Conservation (phyloP, 768 basidiomycete species). For the Kondoa malvinella region DNA sequence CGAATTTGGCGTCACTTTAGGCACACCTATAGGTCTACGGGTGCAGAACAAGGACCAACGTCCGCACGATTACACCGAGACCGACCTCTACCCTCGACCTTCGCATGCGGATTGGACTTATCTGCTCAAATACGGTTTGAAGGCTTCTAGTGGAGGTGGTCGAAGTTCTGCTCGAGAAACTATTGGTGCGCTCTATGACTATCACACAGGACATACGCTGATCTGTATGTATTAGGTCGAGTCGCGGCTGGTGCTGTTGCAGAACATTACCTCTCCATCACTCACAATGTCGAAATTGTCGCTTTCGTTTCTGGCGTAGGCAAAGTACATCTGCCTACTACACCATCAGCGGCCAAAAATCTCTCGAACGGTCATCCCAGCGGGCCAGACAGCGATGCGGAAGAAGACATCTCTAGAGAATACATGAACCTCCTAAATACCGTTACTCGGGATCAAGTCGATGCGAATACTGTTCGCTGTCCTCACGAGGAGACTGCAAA, state of each 20-base stretch:
- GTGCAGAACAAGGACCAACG: slow-evolving; percentile 97
- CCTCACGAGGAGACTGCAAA: slow-evolving; percentile 77
- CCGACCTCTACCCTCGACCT: slow-evolving; percentile 89
- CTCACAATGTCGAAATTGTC: slow-evolving; percentile 80
- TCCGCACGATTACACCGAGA: slow-evolving; percentile 96
- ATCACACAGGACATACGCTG: too few species aligned
- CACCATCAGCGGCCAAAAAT: slow-evolving; percentile 23
- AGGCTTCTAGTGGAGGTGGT: slow-evolving; percentile 92
- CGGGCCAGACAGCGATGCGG: slow-evolving; percentile 45
- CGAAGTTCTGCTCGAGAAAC: slow-evolving; percentile 91
- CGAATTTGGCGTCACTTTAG: slow-evolving; percentile 85
- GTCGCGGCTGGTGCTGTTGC: slow-evolving; percentile 98
- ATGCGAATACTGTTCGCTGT: slow-evolving; percentile 70
- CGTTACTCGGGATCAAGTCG: slow-evolving; percentile 72
- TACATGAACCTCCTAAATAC: slow-evolving; percentile 61
- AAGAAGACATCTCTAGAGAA: slow-evolving; percentile 64
- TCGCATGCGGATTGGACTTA: slow-evolving; percentile 98
- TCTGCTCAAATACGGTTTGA: slow-evolving; percentile 88
- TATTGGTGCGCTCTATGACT: slow-evolving; percentile 45
- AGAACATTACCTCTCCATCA: slow-evolving; percentile 76
- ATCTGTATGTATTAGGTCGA: slow-evolving; percentile 51
- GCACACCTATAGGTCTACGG: slow-evolving; percentile 91
- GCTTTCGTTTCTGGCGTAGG: slow-evolving; percentile 95
- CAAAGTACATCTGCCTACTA: slow-evolving; percentile 57
- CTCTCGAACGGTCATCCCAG: slow-evolving; percentile 24